These are phyloP conservation scores for Sclerotinia glacialis DNA, from an alignment of 2,329 filamentous ascomycete genomes.

Conservation along the genomic window DNA sequence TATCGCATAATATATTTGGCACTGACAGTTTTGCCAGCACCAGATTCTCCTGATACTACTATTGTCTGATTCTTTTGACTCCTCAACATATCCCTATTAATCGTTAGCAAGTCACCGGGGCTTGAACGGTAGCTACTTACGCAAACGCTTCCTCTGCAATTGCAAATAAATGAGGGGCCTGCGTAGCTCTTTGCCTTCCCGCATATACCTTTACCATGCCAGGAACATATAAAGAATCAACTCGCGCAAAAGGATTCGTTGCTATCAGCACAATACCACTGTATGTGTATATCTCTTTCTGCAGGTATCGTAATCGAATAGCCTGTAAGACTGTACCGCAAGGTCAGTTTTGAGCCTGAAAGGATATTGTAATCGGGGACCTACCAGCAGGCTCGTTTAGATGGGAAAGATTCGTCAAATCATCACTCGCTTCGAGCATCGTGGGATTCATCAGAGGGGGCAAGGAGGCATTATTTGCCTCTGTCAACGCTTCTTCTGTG, in stretches of 20 bases:
- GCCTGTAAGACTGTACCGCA: conserved; percentile 77
- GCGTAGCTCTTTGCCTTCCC: conserved; percentile 91
- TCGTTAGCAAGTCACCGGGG: conserved; percentile 41
- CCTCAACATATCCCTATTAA: conserved; percentile 83
- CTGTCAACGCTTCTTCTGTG: conserved; percentile 70
- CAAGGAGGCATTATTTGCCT: conserved; percentile 72
- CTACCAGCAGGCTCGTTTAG: conserved; percentile 96
- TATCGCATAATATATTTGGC: conserved; percentile 99
- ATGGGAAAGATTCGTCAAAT: conserved; percentile 95
- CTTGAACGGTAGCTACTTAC: conserved; percentile 50
- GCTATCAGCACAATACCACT: conserved; percentile 98
- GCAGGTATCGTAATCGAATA: conserved; percentile 92
- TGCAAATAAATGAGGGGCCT: conserved; percentile 96
- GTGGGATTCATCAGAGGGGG: conserved; percentile 97
- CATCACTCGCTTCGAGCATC: conserved; percentile 97
- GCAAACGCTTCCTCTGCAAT: conserved; percentile 99
- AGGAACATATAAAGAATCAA: conserved; percentile 96
- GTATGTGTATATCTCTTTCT: conserved; percentile 99
- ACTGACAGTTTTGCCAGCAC: conserved; percentile 97
- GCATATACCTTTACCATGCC: conserved; percentile 99
- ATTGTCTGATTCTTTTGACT: conserved; percentile 97
- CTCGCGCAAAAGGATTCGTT: conserved; percentile 94
- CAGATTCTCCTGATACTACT: conserved; percentile 98
- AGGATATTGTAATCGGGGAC: background rate
- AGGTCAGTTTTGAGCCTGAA: conserved; percentile 26